These are phyloP conservation scores for Glycyrrhiza uralensis DNA, from an alignment of 306 rosid genomes.

Conservation along the genomic window DNA sequence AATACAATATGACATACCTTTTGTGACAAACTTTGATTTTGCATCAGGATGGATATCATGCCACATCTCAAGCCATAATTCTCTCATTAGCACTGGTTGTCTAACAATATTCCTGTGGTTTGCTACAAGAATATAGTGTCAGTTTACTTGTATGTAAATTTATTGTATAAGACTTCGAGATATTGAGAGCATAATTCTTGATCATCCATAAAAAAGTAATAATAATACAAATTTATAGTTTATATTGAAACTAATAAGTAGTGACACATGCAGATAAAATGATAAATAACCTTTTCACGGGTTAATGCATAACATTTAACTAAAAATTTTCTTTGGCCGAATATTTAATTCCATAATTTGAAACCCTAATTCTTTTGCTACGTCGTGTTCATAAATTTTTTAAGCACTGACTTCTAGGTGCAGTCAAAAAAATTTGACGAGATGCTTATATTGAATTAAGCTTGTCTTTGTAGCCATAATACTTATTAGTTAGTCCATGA, in stretches of 20 bases:
- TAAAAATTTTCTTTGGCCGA: neutral
- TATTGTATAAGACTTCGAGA: neutral
- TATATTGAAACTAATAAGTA: neutral
- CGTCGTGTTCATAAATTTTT: neutral
- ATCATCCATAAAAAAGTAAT: slow-evolving; percentile 10
- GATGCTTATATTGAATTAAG: neutral
- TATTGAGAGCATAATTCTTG: neutral
- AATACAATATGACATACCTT: slow-evolving; percentile 50
- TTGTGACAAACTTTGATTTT: slow-evolving; percentile 69
- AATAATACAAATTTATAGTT: slow-evolving; percentile 13
- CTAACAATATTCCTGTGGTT: slow-evolving; percentile 97
- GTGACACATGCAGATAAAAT: no score
- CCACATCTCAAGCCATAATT: slow-evolving; percentile 98
- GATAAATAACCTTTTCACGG: slow-evolving; percentile 14
- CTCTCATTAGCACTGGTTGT: slow-evolving; percentile 90
- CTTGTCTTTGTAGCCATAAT: neutral
- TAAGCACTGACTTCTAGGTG: neutral
- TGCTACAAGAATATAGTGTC: slow-evolving; percentile 61
- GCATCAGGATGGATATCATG: slow-evolving; percentile 88
- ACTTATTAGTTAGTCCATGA: slow-evolving; percentile 23
- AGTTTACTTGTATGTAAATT: slow-evolving; percentile 25
- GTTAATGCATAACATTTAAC: slow-evolving; percentile 1
- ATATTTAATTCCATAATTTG: neutral
- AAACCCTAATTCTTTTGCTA: slow-evolving; percentile 6
- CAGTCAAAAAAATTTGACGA: neutral